Conservation (phyloP, 139 green algal genomes). For the Chlamydomonas sphaeroides region DNA sequence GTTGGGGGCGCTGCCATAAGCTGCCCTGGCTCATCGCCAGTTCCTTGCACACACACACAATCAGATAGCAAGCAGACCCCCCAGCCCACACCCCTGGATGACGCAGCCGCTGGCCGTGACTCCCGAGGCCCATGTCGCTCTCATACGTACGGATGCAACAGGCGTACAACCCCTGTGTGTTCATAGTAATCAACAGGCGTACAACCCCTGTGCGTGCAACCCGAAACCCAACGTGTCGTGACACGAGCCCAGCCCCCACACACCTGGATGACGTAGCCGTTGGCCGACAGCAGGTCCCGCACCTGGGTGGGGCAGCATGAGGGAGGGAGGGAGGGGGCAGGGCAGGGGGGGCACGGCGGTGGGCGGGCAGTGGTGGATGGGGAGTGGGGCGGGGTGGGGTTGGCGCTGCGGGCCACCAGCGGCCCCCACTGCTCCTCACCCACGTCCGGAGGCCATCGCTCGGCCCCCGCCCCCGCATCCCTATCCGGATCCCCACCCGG, state of each 20-base stretch:
- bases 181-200: background rate
- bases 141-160: no score
- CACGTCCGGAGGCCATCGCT: background rate
- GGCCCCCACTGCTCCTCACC: background rate
- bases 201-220: background rate
- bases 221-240: background rate
- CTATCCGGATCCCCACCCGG: background rate
- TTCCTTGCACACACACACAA: background rate
- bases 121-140: no score
- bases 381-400: background rate
- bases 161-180: no score
- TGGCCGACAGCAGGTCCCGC: background rate
- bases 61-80: background rate
- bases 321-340: background rate
- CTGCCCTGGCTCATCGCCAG: no score
- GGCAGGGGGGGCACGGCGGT: background rate
- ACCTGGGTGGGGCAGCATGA: background rate
- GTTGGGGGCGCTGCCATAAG: no score
- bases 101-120: background rate
- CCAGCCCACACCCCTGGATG: background rate
- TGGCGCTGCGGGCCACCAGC: no score
- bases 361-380: background rate
- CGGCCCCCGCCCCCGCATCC: no score
- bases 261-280: background rate
- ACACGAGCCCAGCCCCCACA: background rate